Base-by-base conservation (phyloP, 768 basidiomycete species). In the Phylloporus arenicola region DNA sequence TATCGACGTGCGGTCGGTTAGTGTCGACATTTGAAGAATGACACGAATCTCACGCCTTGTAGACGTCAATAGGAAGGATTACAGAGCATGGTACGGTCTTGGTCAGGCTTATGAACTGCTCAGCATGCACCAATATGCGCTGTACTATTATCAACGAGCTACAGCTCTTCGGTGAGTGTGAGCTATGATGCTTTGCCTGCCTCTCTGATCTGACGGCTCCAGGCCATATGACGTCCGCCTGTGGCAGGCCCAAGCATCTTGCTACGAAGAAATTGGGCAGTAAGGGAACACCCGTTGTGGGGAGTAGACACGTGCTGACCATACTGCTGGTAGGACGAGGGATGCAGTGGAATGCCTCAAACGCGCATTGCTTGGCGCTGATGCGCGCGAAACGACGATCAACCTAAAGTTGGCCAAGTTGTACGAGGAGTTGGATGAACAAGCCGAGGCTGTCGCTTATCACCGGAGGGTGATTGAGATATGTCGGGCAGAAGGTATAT, bases 31-130 rank as follows among this genome's bases (percentile, higher is more conserved):
- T n/a, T 7, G 25, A 43, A n/a, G 2, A 41, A 33, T 22, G 34
- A 43, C 13, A 13, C 33, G n/a, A 34, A 56, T 31, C 24, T 1
- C 22, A 35, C 43, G 16, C n/a, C 33, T 25, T 51, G 46, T 52
- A 97, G 95, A 98, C 61, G 86, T 96, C 56, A 95, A 95, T 61
- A 80, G 91, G 48, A 96, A 97, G 64, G 96, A 99, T 70, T 97
- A 96, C 63, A 73, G 95, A 51, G 95, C 94, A 6, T 99, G 96
- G 96, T 97, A 94, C 69, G 96, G 96, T 31, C 83, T 99, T 46
- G 96, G 95, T 3, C 96, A 99, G 65, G 92, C 95, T 12, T 99
- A 98, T 64, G 95, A 98, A 61, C 76, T 99, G 20, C 72, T 98
- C 47, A 93, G 88, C 63, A 98, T 98, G 94, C 92, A 92, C 55